Evolutionary conservation across 164 flowering plant genomes (phyloP).

Genomic region (Tetrastigma voinierianum): DNA sequence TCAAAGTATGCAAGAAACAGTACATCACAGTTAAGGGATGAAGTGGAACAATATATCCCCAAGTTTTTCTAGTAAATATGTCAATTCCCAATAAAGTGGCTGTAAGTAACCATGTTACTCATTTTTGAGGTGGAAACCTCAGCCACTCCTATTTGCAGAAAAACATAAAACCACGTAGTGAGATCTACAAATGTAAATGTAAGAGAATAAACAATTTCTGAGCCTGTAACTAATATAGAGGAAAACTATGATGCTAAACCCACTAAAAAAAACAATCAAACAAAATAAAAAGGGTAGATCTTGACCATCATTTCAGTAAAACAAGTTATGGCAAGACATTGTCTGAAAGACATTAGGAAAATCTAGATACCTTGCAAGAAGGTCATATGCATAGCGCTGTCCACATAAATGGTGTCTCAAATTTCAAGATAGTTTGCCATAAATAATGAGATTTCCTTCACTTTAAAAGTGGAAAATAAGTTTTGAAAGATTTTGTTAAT

Average conservation of each 20-base stretch:
- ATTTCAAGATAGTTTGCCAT: too few species aligned
- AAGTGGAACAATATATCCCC: slow-evolving; percentile 40
- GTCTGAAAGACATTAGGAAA: too few species aligned
- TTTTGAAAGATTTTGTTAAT: too few species aligned
- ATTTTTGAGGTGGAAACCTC: slow-evolving; percentile 57
- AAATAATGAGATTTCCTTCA: too few species aligned
- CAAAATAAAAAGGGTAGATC: neutral
- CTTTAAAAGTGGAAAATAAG: too few species aligned
- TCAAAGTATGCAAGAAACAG: neutral
- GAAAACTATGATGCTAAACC: neutral
- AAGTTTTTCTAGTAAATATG: slow-evolving; percentile 38
- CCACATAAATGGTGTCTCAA: too few species aligned
- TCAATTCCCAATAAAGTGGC: slow-evolving; percentile 58
- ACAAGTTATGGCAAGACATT: too few species aligned
- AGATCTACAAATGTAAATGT: neutral
- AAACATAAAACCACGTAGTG: neutral
- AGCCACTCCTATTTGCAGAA: slow-evolving; percentile 30
- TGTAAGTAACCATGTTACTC: slow-evolving; percentile 58
- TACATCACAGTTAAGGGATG: slow-evolving; percentile 34
- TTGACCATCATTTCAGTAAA: too few species aligned
- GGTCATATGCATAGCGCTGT: too few species aligned
- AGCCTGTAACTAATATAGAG: neutral
- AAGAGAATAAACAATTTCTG: neutral
- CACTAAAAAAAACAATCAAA: neutral
- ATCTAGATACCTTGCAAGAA: too few species aligned